These are phyloP conservation scores for Geosmithia morbida DNA, from an alignment of 2,329 filamentous ascomycete genomes.

Conservation along the genomic window DNA sequence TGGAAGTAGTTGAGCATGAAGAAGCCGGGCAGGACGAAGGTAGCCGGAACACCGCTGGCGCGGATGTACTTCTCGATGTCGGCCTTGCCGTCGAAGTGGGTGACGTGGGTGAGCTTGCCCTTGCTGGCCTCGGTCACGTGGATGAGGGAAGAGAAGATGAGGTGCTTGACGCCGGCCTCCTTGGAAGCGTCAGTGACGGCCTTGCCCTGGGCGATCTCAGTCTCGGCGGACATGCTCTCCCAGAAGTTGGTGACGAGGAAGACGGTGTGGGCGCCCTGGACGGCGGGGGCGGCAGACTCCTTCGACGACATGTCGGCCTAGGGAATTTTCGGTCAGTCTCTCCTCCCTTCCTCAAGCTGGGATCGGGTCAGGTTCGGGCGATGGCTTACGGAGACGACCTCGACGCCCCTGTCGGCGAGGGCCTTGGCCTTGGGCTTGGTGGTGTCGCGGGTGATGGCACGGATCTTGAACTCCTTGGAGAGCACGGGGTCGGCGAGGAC, in stretches of 20 bases:
- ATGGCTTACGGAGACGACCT: slow-evolving; percentile 21
- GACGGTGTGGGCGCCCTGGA: slow-evolving; percentile 26
- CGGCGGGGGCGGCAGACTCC: slow-evolving; percentile 17
- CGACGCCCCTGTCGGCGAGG: slow-evolving; percentile 23
- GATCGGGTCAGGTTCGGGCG: too few species aligned
- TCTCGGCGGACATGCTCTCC: slow-evolving; percentile 16
- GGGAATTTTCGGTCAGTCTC: neutral
- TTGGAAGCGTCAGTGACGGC: slow-evolving; percentile 29
- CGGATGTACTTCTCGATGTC: slow-evolving; percentile 42
- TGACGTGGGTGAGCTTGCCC: slow-evolving; percentile 21
- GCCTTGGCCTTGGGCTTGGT: slow-evolving; percentile 22
- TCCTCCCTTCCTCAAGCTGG: too few species aligned
- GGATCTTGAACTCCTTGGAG: slow-evolving; percentile 26
- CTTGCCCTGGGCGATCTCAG: slow-evolving; percentile 27
- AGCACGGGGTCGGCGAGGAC: slow-evolving; percentile 31
- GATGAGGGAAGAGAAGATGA: slow-evolving; percentile 30
- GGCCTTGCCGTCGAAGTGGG: slow-evolving; percentile 43
- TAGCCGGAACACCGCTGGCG: slow-evolving; percentile 26
- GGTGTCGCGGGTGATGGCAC: slow-evolving; percentile 30
- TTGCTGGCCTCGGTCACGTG: slow-evolving; percentile 20
- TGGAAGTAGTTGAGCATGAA: slow-evolving; percentile 37
- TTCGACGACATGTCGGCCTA: slow-evolving; percentile 26
- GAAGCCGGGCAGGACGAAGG: slow-evolving; percentile 35
- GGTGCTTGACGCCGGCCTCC: slow-evolving; percentile 25
- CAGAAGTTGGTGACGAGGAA: slow-evolving; percentile 25